phyloP scores from a whole-genome alignment of 108 stramenopile species.

The Tribonema minus region DNA sequence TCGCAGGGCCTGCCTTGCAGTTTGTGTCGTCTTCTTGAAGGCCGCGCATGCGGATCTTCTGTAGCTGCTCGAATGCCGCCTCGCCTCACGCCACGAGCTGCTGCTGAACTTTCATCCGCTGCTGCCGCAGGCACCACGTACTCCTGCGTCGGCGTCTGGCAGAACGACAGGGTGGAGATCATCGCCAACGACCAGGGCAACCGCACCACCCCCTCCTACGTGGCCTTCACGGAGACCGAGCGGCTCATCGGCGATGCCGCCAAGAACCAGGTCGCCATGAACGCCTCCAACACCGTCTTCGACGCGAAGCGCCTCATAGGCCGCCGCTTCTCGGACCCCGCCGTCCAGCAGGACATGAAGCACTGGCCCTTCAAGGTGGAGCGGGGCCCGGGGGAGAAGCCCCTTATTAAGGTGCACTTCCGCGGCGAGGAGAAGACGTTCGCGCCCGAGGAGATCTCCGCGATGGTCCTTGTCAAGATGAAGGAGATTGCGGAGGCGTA shows the following conservation, averaged over 20 bases:
- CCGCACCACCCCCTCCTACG: constrained; percentile 78
- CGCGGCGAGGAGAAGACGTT: constrained; percentile 96
- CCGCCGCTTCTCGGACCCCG: constrained; percentile 85
- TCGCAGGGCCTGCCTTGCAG: too few species aligned
- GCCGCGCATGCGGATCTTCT: too few species aligned
- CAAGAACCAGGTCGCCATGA: constrained; percentile 73
- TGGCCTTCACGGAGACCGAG: constrained; percentile 67
- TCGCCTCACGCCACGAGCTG: too few species aligned
- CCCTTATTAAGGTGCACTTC: constrained; percentile 85
- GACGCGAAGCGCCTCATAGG: constrained; percentile 98
- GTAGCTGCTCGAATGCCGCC: too few species aligned
- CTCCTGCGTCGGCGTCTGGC: constrained; percentile 95
- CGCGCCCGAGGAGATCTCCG: constrained; percentile 98
- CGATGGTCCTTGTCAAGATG: constrained; percentile 99
- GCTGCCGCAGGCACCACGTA: constrained; percentile 99
- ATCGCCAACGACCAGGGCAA: constrained; percentile 76
- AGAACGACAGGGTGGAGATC: constrained; percentile 95
- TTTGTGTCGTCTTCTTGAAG: too few species aligned
- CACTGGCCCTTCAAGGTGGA: constrained; percentile 93
- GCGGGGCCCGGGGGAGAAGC: constrained; percentile 82
- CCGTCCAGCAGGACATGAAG: constrained; percentile 91
- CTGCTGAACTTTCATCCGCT: too few species aligned
- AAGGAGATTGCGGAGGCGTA: constrained; percentile 97
- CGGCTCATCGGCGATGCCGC: constrained; percentile 60
- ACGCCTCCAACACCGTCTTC: constrained; percentile 95